Conservation (phyloP, 176 grass and related monocot species). For the Saccharum spontaneum region DNA sequence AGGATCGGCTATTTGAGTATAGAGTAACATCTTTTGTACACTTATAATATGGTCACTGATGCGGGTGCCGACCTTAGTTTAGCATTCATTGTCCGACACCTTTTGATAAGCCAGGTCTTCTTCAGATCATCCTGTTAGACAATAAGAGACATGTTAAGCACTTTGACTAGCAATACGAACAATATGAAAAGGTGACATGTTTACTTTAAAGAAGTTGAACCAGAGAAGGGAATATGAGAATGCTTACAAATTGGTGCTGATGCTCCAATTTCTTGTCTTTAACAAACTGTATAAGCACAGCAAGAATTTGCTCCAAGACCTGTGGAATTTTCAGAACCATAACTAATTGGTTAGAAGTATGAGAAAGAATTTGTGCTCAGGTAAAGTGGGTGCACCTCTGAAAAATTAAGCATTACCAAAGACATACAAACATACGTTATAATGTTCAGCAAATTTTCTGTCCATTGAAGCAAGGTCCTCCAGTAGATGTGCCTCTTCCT, state of each 20-base stretch:
- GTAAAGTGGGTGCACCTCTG: not conserved
- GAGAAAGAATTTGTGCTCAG: not conserved
- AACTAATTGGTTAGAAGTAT: conserved; percentile 20
- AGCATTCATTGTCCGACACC: conserved; percentile 97
- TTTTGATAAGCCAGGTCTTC: conserved; percentile 98
- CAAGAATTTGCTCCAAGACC: conserved; percentile 98
- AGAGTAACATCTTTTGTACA: not conserved
- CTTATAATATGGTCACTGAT: conserved; percentile 2
- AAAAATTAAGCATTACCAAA: not conserved
- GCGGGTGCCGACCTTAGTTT: conserved; percentile 71
- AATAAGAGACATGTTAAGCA: conserved; percentile 14
- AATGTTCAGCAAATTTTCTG: conserved; percentile 98
- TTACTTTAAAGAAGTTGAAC: conserved; percentile 6
- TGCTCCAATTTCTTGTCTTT: conserved; percentile 98
- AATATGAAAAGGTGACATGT: not conserved
- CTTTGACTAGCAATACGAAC: not conserved
- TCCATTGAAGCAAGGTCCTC: conserved; percentile 97
- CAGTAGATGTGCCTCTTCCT: conserved; percentile 78
- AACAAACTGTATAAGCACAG: conserved; percentile 91
- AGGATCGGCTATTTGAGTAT: not conserved
- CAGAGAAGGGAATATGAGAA: conserved; percentile 9
- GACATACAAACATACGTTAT: conserved; percentile 58
- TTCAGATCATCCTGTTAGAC: conserved; percentile 85
- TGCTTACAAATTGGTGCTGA: conserved; percentile 91
- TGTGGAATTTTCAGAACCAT: conserved; percentile 31